A percentile compares a stretch with the other conserved stretches of the same genome.
phyloP scores from a whole-genome alignment of 2,329 filamentous ascomycete genomes.

The Microsporum canis region DNA sequence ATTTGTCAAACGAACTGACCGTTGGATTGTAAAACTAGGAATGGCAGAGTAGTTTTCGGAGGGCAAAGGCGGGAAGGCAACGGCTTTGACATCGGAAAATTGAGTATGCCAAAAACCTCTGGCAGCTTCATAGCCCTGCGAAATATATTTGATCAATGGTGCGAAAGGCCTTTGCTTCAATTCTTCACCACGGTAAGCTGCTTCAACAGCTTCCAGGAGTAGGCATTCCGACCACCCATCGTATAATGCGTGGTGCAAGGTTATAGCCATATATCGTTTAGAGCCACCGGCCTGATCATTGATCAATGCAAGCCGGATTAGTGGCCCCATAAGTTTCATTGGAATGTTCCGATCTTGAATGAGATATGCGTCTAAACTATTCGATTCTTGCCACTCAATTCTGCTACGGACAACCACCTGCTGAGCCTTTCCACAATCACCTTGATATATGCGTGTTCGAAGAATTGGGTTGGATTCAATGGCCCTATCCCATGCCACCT shows the following conservation, averaged over 20 bases:
- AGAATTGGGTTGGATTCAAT: conserved; percentile 29
- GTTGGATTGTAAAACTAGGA: background rate
- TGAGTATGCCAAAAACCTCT: conserved; percentile 10
- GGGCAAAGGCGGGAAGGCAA: conserved; percentile 5
- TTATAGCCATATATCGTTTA: conserved; percentile 21
- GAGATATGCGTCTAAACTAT: conserved; percentile 13
- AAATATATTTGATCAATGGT: background rate
- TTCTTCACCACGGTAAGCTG: background rate
- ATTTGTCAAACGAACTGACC: background rate
- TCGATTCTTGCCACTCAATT: conserved; percentile 16
- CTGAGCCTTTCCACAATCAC: conserved; percentile 14
- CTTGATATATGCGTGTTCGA: conserved; percentile 28
- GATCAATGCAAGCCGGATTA: conserved; percentile 17
- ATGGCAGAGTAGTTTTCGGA: background rate
- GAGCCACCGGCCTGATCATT: background rate
- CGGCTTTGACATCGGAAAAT: conserved; percentile 6
- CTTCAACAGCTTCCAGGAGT: conserved; percentile 20
- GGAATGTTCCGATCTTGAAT: conserved; percentile 10
- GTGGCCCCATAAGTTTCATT: conserved; percentile 18
- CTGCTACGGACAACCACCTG: conserved; percentile 19
- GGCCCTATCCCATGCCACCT: conserved; percentile 28
- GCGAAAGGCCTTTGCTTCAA: background rate
- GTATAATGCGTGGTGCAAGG: conserved; percentile 31
- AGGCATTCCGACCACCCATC: conserved; percentile 30
- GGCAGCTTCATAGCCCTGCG: background rate